Percentiles rank a stretch among this genome's conserved stretches.
phyloP scores from a whole-genome alignment of 441 rosid genomes.

The Sinapis alba region DNA sequence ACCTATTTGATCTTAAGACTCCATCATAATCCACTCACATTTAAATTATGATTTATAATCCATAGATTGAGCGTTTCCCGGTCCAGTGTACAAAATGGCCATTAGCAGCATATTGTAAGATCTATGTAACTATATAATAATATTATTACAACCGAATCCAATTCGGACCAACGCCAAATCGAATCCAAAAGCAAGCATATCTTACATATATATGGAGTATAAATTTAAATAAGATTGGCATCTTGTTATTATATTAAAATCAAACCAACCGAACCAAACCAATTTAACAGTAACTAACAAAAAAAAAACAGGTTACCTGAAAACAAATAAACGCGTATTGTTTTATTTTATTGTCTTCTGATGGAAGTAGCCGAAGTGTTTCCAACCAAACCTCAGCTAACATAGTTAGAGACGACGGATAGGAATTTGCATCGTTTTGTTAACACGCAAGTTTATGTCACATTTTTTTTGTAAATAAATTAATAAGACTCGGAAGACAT shows the following conservation, averaged over 20 bases:
- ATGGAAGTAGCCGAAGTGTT: constrained; percentile 13
- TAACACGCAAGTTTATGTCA: constrained; percentile 30
- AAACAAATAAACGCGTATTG: neutral
- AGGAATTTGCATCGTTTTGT: constrained; percentile 1
- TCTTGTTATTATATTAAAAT: neutral
- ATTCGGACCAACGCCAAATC: no score
- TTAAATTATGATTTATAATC: neutral
- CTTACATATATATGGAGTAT: no score
- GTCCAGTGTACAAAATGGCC: neutral
- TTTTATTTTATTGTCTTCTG: neutral
- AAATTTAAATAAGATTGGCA: no score
- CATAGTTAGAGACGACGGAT: constrained; percentile 29
- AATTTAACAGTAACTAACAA: neutral
- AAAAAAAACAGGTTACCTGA: neutral
- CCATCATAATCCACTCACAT: no score
- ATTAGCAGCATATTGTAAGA: neutral
- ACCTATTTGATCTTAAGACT: no score
- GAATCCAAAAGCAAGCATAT: no score
- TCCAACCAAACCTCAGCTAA: constrained; percentile 38
- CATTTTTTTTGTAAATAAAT: no score
- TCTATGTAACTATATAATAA: neutral
- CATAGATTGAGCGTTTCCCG: neutral
- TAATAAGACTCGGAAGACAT: neutral
- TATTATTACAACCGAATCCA: neutral
- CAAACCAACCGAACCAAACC: constrained; percentile 7